phyloP scores from a whole-genome alignment of 2,329 filamentous ascomycete genomes.

The Paecilomyces niveus region DNA sequence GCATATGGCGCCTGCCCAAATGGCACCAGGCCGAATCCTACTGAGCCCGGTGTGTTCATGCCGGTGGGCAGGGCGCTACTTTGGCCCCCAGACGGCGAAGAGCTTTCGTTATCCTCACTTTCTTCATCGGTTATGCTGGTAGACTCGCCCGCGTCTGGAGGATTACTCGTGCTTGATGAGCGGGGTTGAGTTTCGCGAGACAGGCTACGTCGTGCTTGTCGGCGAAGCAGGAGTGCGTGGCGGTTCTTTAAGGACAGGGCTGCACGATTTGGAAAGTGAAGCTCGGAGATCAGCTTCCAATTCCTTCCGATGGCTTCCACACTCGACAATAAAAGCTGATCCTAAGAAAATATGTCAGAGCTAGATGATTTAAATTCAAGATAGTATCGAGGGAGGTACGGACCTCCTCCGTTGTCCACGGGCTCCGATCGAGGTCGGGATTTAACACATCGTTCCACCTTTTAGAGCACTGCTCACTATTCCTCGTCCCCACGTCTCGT shows the following conservation, averaged over 20 bases:
- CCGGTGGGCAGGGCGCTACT: neutral
- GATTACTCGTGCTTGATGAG: neutral
- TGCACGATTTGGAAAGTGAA: conserved; percentile 7
- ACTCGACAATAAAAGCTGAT: conserved; percentile 3
- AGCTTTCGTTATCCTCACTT: neutral
- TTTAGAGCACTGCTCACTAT: conserved; percentile 10
- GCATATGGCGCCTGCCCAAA: neutral
- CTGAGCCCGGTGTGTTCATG: neutral
- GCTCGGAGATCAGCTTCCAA: conserved; percentile 9
- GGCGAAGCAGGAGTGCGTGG: neutral
- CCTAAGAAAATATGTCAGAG: neutral
- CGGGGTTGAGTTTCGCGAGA: neutral
- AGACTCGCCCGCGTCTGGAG: neutral
- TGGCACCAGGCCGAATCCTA: neutral
- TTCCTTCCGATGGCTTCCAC: conserved; percentile 5
- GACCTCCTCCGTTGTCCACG: conserved; percentile 7
- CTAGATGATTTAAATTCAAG: neutral
- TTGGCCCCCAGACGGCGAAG: neutral
- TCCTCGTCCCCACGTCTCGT: conserved; percentile 7
- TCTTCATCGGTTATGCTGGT: neutral
- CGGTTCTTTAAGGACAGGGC: conserved; percentile 8
- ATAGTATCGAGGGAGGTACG: neutral
- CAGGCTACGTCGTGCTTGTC: neutral
- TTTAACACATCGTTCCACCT: conserved; percentile 9
- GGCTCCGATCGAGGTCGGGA: conserved; percentile 7